Evolutionary conservation across 202 grass and related monocot genomes (phyloP), one percentile per base, ranked within the genome.

Genomic region (Cymbopogon flexuosus): DNA sequence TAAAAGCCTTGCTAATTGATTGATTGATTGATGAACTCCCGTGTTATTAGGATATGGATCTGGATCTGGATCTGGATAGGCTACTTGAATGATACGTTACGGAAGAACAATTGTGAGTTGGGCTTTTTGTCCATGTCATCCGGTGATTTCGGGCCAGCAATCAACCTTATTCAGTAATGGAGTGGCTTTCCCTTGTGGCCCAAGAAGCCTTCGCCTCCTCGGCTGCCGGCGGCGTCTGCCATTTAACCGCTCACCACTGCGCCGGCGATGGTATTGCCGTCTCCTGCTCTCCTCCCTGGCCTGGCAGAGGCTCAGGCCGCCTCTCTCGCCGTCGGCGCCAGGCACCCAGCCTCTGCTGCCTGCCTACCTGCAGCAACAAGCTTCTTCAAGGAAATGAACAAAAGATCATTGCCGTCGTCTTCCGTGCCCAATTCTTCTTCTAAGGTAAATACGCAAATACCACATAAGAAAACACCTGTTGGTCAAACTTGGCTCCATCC

Each of bases 341-440:
- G 49, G 49, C 52, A 57, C 52, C 52, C n/a, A 4, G 54, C 54
- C 54, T 57, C 19, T 57, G 52, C 45, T 49, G 46, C 14, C 45
- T 10, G n/a, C 6, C 52, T 57, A 7, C 19, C 54, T 58, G 19
- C 19, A 58, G 8, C 54, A 57, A 23, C 54, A 58, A 58, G 54
- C 8, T 58, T 23, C 54, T 58, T 58, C 19, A 23, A 54, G 13
- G 49, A 54, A 54, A 3, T 19, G 18, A 36, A 65, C 8, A 37
- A 67, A 68, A 68, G 36, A 5, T 75, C 39, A 57, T 46, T 12
- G 76, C 68, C 4, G 57, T 78, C 58, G 65, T 68, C 68, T 88
- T 86, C 73, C 13, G 51, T 45, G 41, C 40, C 0, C 14, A 58
- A n/a, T 62, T 62, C 58, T 43, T 62, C 58, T 14, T 79, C 79